Conservation (phyloP, 176 grass and related monocot genomes). For the Aegilops longissima region DNA sequence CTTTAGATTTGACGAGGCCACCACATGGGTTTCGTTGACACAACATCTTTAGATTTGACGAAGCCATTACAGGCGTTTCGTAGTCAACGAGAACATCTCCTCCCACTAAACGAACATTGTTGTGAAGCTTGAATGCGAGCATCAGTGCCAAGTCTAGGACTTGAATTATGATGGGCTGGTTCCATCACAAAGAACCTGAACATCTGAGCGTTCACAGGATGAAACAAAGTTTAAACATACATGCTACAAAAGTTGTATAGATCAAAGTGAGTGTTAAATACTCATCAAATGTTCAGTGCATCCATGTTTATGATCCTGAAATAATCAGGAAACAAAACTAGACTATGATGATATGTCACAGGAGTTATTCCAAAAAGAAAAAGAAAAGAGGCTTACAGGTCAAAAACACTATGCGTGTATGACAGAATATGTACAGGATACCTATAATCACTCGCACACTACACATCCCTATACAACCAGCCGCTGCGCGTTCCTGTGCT, state of each 20-base stretch:
- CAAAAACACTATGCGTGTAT: constrained; percentile 30
- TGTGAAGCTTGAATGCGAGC: no score
- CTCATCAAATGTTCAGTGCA: not conserved
- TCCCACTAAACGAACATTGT: no score
- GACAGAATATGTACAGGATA: constrained; percentile 31
- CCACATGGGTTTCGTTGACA: no score
- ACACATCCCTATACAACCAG: constrained; percentile 12
- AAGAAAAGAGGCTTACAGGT: not conserved
- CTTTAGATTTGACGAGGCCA: no score
- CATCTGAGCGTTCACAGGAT: not conserved
- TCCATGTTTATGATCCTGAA: not conserved
- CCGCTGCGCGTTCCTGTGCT: not conserved
- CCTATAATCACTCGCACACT: constrained; percentile 33
- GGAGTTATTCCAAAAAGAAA: constrained; percentile 14
- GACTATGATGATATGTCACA: constrained; percentile 27
- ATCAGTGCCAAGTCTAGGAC: no score
- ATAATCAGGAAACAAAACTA: not conserved
- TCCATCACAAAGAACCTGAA: no score
- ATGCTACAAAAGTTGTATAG: not conserved
- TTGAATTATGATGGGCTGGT: no score
- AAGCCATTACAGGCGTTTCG: no score
- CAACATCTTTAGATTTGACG: no score
- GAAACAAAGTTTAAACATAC: not conserved
- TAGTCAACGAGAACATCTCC: no score
- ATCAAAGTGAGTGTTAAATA: not conserved